Conservation (phyloP, 306 rosid genomes). For the Medicago ruthenica region DNA sequence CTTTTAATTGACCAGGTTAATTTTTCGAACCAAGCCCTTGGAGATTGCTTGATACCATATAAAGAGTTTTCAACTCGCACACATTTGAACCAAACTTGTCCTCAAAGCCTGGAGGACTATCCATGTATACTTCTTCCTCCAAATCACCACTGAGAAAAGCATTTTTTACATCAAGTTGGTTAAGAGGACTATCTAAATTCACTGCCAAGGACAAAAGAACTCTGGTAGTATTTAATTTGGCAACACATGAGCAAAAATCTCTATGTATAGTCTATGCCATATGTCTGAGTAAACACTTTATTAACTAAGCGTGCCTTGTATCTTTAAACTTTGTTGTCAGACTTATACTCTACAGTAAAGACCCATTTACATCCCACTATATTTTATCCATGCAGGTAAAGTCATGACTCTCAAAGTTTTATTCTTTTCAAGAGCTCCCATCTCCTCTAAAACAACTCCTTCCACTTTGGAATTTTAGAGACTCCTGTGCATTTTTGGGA, state of each 20-base stretch:
- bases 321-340: not conserved
- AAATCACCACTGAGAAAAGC: not conserved
- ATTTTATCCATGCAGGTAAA: not conserved
- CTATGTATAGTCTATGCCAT: not conserved
- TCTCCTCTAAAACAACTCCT: too few species aligned
- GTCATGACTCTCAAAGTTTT: not conserved
- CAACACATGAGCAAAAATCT: not conserved
- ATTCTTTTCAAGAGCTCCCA: not conserved
- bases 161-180: not conserved
- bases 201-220: not conserved
- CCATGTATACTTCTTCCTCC: not conserved
- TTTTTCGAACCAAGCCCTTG: not conserved
- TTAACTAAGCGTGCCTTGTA: not conserved
- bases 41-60: not conserved
- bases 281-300: not conserved
- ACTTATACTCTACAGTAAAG: not conserved
- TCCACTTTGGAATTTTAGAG: too few species aligned
- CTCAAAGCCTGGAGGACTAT: too few species aligned
- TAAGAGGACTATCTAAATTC: not conserved
- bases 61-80: not conserved
- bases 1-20: not conserved
- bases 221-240: not conserved
- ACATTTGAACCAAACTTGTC: not conserved
- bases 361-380: not conserved
- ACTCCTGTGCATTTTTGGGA: too few species aligned